A percentile compares a stretch with the other conserved stretches of the same genome.
phyloP scores from a whole-genome alignment of 2,329 filamentous ascomycete genomes.

The Chrysoporthe puriensis region DNA sequence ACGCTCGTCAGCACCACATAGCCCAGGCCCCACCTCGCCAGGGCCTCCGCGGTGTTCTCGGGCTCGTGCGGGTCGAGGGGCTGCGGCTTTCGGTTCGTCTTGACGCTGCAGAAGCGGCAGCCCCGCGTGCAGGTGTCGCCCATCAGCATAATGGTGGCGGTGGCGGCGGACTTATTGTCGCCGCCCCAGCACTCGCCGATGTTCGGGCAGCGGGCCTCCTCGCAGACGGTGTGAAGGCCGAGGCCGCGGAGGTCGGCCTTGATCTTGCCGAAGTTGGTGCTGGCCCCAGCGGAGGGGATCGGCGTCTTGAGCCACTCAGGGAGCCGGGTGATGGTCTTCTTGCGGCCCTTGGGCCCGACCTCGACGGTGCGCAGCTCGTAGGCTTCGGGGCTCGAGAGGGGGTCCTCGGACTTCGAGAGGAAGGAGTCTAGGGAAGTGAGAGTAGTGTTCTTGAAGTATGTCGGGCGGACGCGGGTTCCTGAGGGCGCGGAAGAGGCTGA shows the following conservation, averaged over 20 bases:
- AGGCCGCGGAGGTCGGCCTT: slow-evolving; percentile 90
- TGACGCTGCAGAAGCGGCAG: slow-evolving; percentile 96
- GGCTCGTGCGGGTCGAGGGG: slow-evolving; percentile 95
- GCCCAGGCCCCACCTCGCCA: slow-evolving; percentile 89
- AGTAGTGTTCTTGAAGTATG: slow-evolving; percentile 63
- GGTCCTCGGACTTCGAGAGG: slow-evolving; percentile 43
- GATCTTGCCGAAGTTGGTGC: slow-evolving; percentile 87
- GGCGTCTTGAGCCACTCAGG: slow-evolving; percentile 96
- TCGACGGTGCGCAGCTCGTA: slow-evolving; percentile 65
- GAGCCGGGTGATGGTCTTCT: slow-evolving; percentile 71
- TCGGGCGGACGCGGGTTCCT: slow-evolving; percentile 42
- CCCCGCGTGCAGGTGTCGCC: slow-evolving; percentile 96
- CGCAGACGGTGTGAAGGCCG: slow-evolving; percentile 92
- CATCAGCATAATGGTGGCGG: slow-evolving; percentile 99
- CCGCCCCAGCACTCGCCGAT: slow-evolving; percentile 99
- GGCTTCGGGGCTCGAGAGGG: slow-evolving; percentile 56
- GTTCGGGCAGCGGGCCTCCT: slow-evolving; percentile 96
- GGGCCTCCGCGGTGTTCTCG: slow-evolving; percentile 92
- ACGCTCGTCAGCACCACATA: slow-evolving; percentile 95
- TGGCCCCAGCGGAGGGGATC: slow-evolving; percentile 71
- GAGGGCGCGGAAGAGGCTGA: slow-evolving; percentile 27
- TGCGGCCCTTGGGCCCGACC: slow-evolving; percentile 65
- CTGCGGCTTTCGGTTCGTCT: slow-evolving; percentile 75
- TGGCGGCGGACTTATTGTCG: slow-evolving; percentile 82
- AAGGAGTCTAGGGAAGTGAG: slow-evolving; percentile 65